phyloP scores from a whole-genome alignment of 768 basidiomycete species.

The Phaeotremella skinneri region DNA sequence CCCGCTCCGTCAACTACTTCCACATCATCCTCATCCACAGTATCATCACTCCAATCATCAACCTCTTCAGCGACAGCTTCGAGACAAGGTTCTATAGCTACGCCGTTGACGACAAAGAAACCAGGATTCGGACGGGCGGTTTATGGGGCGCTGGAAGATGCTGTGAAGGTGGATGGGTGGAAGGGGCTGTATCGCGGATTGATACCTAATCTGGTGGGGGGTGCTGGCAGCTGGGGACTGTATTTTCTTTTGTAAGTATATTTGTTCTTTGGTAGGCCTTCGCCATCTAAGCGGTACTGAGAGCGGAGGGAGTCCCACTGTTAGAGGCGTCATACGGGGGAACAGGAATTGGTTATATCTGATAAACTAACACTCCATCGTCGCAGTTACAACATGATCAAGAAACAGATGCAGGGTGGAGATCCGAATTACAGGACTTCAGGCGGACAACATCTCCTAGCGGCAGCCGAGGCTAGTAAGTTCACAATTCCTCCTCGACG shows the following conservation, averaged over 20 bases:
- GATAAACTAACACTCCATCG: not conserved
- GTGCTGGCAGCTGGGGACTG: slow-evolving; percentile 93
- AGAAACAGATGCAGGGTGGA: slow-evolving; percentile 65
- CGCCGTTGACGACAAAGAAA: slow-evolving; percentile 11
- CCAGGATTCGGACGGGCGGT: slow-evolving; percentile 58
- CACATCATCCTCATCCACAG: slow-evolving; percentile 3
- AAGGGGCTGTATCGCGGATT: slow-evolving; percentile 86
- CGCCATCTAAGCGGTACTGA: not conserved
- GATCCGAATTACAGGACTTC: slow-evolving; percentile 68
- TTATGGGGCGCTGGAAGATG: slow-evolving; percentile 69
- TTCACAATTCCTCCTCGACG: no score
- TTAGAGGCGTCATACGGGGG: no score
- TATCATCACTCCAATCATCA: slow-evolving; percentile 4
- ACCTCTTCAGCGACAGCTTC: not conserved
- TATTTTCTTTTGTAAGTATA: slow-evolving; percentile 98
- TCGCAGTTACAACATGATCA: slow-evolving; percentile 88
- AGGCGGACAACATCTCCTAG: slow-evolving; percentile 75
- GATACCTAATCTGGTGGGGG: slow-evolving; percentile 85
- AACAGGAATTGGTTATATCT: not conserved
- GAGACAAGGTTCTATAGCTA: no score
- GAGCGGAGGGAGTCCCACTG: not conserved
- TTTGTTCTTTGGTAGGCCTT: no score
- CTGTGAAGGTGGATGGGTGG: slow-evolving; percentile 73
- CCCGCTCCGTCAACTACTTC: not conserved
- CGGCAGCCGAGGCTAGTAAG: slow-evolving; percentile 95